Conservation (phyloP, 768 basidiomycete genomes). For the Lactarius sp. region DNA sequence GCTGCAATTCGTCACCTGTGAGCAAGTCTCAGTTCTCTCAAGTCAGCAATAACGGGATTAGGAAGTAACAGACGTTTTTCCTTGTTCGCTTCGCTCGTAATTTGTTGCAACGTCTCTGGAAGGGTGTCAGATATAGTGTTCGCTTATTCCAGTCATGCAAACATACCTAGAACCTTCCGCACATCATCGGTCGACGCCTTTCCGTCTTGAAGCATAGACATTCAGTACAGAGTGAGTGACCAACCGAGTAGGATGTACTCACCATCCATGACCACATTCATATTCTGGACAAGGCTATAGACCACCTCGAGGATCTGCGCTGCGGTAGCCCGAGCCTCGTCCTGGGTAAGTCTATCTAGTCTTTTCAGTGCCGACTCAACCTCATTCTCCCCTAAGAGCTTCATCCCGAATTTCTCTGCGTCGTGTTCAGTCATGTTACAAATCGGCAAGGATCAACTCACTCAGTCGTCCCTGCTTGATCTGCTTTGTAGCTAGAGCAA, state of each 20-base stretch:
- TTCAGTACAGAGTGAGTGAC: not conserved
- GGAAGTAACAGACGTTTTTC: not conserved
- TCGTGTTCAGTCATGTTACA: no score
- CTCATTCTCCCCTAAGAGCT: no score
- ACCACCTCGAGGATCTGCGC: no score
- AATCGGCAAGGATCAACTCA: no score
- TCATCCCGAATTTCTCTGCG: no score
- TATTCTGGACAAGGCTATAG: no score
- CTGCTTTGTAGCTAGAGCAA: no score
- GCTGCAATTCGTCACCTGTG: not conserved
- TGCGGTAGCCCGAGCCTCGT: no score
- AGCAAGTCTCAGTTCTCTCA: not conserved
- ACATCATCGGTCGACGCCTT: not conserved
- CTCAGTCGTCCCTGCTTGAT: no score
- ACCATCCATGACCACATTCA: not conserved
- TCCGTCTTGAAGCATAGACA: not conserved
- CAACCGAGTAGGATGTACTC: not conserved
- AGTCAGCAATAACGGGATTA: not conserved
- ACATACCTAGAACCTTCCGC: not conserved
- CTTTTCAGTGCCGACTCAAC: no score
- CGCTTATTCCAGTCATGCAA: not conserved
- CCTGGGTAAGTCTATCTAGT: no score
- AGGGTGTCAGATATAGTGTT: not conserved
- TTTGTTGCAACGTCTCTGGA: no score
- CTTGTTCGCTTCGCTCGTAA: not conserved